Conservation (phyloP, 129 eudicot genomes). For the Pseudognaphalium luteoalbum region DNA sequence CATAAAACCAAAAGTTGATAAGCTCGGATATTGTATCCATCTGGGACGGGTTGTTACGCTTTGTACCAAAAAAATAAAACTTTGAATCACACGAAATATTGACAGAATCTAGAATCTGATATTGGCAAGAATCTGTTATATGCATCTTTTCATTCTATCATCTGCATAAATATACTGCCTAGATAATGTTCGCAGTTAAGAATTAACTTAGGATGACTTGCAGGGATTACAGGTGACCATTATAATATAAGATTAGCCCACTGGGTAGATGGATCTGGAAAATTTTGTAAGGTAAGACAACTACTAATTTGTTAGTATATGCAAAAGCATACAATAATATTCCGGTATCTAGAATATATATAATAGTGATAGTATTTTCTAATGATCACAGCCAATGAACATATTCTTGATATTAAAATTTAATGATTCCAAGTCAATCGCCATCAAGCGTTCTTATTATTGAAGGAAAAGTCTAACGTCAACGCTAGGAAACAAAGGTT, state of each 20-base stretch:
- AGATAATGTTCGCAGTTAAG: neutral
- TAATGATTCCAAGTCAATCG: conserved; percentile 28
- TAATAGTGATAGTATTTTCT: conserved; percentile 3
- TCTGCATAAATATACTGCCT: neutral
- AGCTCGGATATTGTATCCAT: no score
- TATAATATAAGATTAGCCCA: neutral
- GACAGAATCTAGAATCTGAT: neutral
- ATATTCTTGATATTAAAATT: conserved; percentile 8
- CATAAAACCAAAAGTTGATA: neutral
- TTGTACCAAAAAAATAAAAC: no score
- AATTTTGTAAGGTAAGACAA: neutral
- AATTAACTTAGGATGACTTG: neutral
- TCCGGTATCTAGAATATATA: conserved; percentile 16
- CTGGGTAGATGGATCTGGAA: neutral
- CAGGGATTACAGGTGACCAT: neutral
- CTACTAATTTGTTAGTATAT: neutral
- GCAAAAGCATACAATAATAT: neutral
- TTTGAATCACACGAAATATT: no score
- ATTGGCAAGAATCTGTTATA: neutral
- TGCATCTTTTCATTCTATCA: neutral
- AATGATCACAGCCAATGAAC: conserved; percentile 6
- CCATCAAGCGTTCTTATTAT: conserved; percentile 21
- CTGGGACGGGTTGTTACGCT: neutral
- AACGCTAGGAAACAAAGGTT: conserved; percentile 11
- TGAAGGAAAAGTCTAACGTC: conserved; percentile 13